Base-by-base conservation (phyloP, 2,329 filamentous ascomycete species). In the Cercospora nicotianae region DNA sequence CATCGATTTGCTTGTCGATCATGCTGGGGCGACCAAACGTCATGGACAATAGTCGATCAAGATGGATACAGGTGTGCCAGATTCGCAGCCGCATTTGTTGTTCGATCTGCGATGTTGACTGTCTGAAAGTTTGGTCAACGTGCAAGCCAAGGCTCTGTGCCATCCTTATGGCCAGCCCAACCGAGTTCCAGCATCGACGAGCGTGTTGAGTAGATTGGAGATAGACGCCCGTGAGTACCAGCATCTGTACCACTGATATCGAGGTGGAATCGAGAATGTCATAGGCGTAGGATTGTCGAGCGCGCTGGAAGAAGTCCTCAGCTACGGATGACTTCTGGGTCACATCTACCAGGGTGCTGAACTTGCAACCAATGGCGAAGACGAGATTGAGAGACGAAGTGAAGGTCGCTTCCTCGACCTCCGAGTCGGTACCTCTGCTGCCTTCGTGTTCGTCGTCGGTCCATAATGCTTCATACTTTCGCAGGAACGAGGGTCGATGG, bases 91-190 rank as follows among this genome's bases (percentile, higher is more conserved):
- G 84, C 82, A 91, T 90, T 74, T 91, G 88, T 2, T 85, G 86
- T 72, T 91, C 88, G 72, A 90, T 89, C 0, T 87, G 86, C 0
- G 84, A 81, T 1, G 90, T 80, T 1, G 84, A 64, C 31, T 67
- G 69, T 8, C 84, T 5, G 88, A 80, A 18, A 79, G 77, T 67
- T 85, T 83, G 39, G 87, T 91, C 88, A 12, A 86, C 83, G 68
- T 90, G 87, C 59, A 90, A 82, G 0, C 89, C 89, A 83, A 91
- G 88, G 74, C 89, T 88, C 74, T 90, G 86, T 1, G 87, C 88
- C 63, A 91, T 87, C 20, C 89, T 84, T 36, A 91, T 82, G 5
- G 87, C 82, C 4, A 74, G 64, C 9, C 73, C 73, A 7, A 74
- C 61, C 0, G 72, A 71, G 55, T 74, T 75, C 73, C 73, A 75